Evolutionary conservation across 441 rosid genomes (phyloP), one percentile per base, ranked within the genome.

Genomic region (Erysimum cheiri): DNA sequence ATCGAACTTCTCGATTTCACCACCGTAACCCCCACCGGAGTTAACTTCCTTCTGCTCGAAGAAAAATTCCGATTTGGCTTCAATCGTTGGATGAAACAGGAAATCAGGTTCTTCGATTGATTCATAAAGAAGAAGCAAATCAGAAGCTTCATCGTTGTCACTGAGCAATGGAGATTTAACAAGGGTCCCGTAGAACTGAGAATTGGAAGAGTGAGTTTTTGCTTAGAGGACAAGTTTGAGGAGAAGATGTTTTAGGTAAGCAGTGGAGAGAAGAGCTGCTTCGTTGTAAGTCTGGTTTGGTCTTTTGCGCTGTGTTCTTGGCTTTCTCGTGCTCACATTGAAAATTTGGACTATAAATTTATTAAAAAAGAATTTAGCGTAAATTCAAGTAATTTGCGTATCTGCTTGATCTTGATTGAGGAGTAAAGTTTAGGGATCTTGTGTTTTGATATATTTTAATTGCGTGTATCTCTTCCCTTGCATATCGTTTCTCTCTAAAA

Each of bases 181-280:
- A 10, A 28, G 28, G 28, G 28, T 61, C 3, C 65, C 70, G 11
- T 61, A 75, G 11, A 61, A 55, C 1, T 60, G 65, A 3, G 78
- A 49, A 39, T 63, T 67, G 2, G 67, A 74, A 3, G 67, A 74
- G 7, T 82, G 81, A 37, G 70, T 71, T 19, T 80, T 78, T 78
- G 81, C 74, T 84, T 87, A 60, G 72, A 37, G 0, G 83, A 76
- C 53, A 59, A 26, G 59, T 65, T 40, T 47, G 52, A 47, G 11
- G 82, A 76, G 84, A 91, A 94, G 57, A 94, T 71, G 69, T 70
- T 84, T n/a, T 50, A 97, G 98, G 31, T 87, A 91, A 72, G 85
- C 97, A 2, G 93, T 81, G 74, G 96, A 94, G 63, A 94, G 96
- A 7, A 94, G 89, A n/a, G 96, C 97, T 0, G 98, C 98, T 81